Percentiles rank a stretch among this genome's conserved stretches.
Conservation (phyloP, 352 stramenopile species). For the Pythium apleroticum region DNA sequence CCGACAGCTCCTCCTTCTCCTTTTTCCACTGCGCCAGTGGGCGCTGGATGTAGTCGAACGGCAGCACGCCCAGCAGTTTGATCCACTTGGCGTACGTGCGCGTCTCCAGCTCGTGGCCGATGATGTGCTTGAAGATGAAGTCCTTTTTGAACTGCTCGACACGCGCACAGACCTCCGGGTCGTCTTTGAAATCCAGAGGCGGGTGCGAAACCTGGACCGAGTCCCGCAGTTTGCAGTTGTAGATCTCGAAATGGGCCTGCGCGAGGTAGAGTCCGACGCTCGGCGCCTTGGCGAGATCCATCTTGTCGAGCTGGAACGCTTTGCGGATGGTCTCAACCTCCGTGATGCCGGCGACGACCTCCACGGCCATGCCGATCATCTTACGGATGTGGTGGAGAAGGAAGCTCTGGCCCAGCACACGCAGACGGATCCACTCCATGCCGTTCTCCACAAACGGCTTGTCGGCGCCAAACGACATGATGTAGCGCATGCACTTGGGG, state of each 20-base stretch:
- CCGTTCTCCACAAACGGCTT: constrained; percentile 83
- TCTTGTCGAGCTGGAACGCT: constrained; percentile 74
- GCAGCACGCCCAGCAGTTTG: constrained; percentile 60
- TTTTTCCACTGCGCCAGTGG: constrained; percentile 69
- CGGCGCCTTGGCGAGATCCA: constrained; percentile 85
- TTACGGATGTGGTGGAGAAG: constrained; percentile 98
- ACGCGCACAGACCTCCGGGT: constrained; percentile 40
- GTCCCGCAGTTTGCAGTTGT: constrained; percentile 79
- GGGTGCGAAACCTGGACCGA: constrained; percentile 67
- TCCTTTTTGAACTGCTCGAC: constrained; percentile 82
- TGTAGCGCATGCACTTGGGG: constrained; percentile 89
- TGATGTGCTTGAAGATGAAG: constrained; percentile 83
- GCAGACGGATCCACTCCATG: constrained; percentile 95
- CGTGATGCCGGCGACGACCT: constrained; percentile 68
- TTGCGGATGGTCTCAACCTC: constrained; percentile 47
- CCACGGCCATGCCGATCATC: constrained; percentile 91
- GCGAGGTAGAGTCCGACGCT: constrained; percentile 86
- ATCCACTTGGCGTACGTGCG: constrained; percentile 85
- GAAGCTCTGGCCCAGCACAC: constrained; percentile 96
- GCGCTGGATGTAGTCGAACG: constrained; percentile 67
- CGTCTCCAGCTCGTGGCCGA: constrained; percentile 71
- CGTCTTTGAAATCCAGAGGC: constrained; percentile 56
- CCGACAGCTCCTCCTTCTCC: constrained; percentile 62
- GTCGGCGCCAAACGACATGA: constrained; percentile 89
- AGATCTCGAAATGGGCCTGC: constrained; percentile 85